Evolutionary conservation across 2,329 filamentous ascomycete genomes (phyloP).

Genomic region (Phialophora verrucosa): DNA sequence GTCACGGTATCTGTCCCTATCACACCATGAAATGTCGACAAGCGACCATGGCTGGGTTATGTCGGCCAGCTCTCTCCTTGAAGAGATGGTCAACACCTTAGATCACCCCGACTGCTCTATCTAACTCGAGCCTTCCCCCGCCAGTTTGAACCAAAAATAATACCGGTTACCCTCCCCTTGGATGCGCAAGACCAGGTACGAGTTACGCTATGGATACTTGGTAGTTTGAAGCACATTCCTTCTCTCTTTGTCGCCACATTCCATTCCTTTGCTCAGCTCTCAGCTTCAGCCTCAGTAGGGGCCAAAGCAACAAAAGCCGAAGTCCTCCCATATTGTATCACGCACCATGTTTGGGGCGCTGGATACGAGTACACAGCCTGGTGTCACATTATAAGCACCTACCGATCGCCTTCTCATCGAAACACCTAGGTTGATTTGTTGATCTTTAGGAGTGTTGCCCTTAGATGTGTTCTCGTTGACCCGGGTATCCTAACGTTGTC

Average conservation of each 20-base stretch:
- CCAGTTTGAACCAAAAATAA: neutral
- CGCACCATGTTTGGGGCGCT: neutral
- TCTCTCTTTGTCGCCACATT: neutral
- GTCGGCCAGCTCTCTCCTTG: neutral
- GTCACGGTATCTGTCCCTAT: neutral
- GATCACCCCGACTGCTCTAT: neutral
- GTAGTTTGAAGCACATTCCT: neutral
- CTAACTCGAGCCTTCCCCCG: neutral
- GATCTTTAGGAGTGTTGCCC: neutral
- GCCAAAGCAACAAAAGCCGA: conserved; percentile 2
- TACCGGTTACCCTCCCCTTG: neutral
- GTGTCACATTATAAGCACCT: neutral
- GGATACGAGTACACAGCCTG: neutral
- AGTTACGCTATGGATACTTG: neutral
- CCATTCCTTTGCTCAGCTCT: conserved; percentile 10
- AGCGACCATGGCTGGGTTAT: neutral
- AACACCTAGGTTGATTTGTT: neutral
- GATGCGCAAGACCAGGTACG: neutral
- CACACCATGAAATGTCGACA: neutral
- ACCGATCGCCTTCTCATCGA: neutral
- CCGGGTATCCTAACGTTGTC: neutral
- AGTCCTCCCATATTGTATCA: neutral
- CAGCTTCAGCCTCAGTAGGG: conserved; percentile 16
- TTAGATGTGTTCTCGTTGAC: neutral
- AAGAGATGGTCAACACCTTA: neutral